These are phyloP conservation scores for Monosporascus sp. DNA, from an alignment of 2,329 filamentous ascomycete species.

Conservation along the genomic window DNA sequence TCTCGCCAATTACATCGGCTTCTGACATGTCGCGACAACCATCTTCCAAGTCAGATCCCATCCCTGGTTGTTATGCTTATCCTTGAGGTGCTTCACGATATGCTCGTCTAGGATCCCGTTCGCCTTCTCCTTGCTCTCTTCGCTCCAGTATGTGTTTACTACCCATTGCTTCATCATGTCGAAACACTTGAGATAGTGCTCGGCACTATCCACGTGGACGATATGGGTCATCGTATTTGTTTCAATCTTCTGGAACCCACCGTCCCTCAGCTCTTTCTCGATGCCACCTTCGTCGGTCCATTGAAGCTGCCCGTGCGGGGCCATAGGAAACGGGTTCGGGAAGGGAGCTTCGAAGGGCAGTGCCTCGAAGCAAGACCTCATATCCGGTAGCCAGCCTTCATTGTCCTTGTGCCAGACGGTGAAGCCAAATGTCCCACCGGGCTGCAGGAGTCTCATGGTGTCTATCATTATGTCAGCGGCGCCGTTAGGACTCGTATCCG, in stretches of 20 bases:
- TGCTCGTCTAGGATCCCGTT: constrained; percentile 25
- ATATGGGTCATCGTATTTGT: constrained; percentile 26
- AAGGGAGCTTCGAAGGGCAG: constrained; percentile 37
- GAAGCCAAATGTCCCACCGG: constrained; percentile 35
- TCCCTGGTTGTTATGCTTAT: constrained; percentile 32
- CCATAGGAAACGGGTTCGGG: constrained; percentile 30
- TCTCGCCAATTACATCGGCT: constrained; percentile 3
- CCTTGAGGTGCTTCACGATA: constrained; percentile 29
- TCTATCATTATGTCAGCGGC: constrained; percentile 21
- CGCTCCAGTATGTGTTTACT: constrained; percentile 34
- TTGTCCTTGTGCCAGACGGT: constrained; percentile 29
- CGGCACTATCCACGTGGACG: constrained; percentile 27
- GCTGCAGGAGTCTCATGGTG: constrained; percentile 32
- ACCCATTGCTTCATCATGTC: constrained; percentile 36
- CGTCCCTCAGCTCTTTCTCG: constrained; percentile 26
- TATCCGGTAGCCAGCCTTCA: constrained; percentile 32
- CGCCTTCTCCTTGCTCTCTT: constrained; percentile 35
- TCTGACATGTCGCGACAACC: constrained; percentile 23
- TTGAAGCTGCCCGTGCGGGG: constrained; percentile 33
- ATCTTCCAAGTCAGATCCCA: constrained; percentile 32
- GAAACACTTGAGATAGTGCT: constrained; percentile 31
- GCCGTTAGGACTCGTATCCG: neutral
- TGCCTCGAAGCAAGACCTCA: constrained; percentile 33
- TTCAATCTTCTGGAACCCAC: constrained; percentile 35
- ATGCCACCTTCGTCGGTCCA: constrained; percentile 39